These are phyloP conservation scores for Lipomyces yamadae DNA, from an alignment of 805 yeast genomes.

Conservation along the genomic window DNA sequence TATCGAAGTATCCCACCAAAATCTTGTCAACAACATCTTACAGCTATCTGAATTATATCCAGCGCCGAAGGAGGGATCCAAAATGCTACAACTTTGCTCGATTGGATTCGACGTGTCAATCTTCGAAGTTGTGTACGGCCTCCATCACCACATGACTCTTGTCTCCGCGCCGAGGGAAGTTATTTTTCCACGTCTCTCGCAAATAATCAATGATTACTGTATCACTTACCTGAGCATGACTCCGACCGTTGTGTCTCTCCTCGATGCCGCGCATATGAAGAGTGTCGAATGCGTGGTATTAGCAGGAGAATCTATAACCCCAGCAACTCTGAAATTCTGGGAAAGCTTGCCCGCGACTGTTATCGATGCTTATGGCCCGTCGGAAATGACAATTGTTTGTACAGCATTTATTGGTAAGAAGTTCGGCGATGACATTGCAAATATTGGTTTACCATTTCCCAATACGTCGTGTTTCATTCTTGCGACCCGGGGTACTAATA, in stretches of 20 bases:
- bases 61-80: conserved; percentile 7
- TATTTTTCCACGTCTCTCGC: conserved; percentile 31
- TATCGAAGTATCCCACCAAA: conserved; percentile 36
- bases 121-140: conserved; percentile 38
- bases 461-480: conserved; percentile 35
- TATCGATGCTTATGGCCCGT: conserved; percentile 39
- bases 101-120: conserved; percentile 40
- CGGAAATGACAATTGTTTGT: conserved; percentile 40
- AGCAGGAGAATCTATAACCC: conserved; percentile 24
- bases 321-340: conserved; percentile 13
- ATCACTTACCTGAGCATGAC: conserved; percentile 40
- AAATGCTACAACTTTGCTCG: conserved; percentile 39
- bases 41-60: conserved; percentile 29
- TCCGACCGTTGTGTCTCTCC: conserved; percentile 69
- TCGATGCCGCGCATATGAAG: conserved; percentile 66
- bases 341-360: conserved; percentile 25
- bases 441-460: conserved; percentile 36
- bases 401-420: conserved; percentile 24
- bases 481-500: conserved; percentile 12
- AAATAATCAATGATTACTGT: conserved; percentile 13
- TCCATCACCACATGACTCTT: conserved; percentile 26
- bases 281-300: conserved; percentile 20
- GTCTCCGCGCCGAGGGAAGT: conserved; percentile 30
- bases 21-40: conserved; percentile 37
- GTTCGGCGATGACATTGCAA: conserved; percentile 18